Conservation (phyloP, 176 grass and related monocot species). For the Rhynchospora tenuis region DNA sequence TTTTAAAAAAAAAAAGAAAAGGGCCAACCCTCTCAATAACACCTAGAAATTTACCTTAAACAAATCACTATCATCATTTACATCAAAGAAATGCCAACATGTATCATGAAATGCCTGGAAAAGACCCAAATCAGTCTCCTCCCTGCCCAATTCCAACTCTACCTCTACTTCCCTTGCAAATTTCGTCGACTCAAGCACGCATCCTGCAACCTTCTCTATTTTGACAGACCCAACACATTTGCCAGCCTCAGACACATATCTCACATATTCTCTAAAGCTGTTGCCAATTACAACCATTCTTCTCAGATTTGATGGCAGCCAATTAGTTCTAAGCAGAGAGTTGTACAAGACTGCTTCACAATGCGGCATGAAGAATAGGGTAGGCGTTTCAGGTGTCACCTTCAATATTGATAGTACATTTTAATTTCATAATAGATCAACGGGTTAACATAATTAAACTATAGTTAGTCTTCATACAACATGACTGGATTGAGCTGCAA, state of each 20-base stretch:
- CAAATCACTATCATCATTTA: constrained; percentile 30
- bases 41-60: neutral
- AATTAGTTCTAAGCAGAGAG: constrained; percentile 59
- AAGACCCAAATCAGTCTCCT: constrained; percentile 35
- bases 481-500: neutral
- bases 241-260: constrained; percentile 28
- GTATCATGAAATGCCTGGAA: constrained; percentile 65
- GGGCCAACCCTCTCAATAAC: neutral
- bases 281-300: constrained; percentile 57
- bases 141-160: constrained; percentile 24
- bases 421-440: neutral
- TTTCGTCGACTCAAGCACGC: constrained; percentile 34
- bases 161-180: constrained; percentile 47
- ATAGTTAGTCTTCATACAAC: neutral
- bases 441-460: neutral
- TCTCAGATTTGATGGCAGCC: constrained; percentile 44
- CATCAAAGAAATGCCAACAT: constrained; percentile 88
- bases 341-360: constrained; percentile 71
- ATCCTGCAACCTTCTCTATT: constrained; percentile 27
- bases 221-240: constrained; percentile 18
- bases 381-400: constrained; percentile 25
- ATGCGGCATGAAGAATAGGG: constrained; percentile 95
- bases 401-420: too few species aligned
- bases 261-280: constrained; percentile 52
- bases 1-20: too few species aligned